Percentiles rank a stretch among this genome's conserved stretches.
phyloP scores from a whole-genome alignment of 1,284 basidiomycete genomes.

The Melampsora americana region DNA sequence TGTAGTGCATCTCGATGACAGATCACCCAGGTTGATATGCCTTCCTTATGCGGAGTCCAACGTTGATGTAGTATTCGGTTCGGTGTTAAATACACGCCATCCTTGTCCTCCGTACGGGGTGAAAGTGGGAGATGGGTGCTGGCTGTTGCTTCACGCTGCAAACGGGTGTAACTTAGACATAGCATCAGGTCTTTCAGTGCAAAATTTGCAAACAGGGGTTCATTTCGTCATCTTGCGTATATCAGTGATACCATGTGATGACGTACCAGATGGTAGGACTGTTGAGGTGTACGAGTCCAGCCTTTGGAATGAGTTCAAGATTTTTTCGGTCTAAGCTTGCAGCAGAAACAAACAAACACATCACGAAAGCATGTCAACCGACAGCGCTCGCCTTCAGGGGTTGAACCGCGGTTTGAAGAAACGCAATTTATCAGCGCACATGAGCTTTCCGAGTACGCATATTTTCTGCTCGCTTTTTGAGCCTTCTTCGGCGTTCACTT shows the following conservation, averaged over 20 bases:
- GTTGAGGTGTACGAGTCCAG: slow-evolving; percentile 30
- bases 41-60: slow-evolving; percentile 28
- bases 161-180: slow-evolving; percentile 15
- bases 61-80: slow-evolving; percentile 36
- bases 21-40: slow-evolving; percentile 34
- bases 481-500: slow-evolving; percentile 4
- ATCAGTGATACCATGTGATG: neutral
- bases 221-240: too few species aligned
- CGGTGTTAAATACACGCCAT: slow-evolving; percentile 27
- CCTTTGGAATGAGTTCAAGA: slow-evolving; percentile 35
- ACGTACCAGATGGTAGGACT: slow-evolving; percentile 28
- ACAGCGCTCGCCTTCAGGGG: neutral
- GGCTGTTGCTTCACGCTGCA: neutral
- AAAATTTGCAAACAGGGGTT: neutral
- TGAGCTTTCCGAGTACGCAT: slow-evolving; percentile 24
- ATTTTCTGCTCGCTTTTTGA: slow-evolving; percentile 12
- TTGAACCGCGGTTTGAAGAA: neutral
- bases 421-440: neutral
- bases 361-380: neutral
- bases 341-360: neutral
- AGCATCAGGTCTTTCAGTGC: slow-evolving; percentile 20
- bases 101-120: slow-evolving; percentile 7
- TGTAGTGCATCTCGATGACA: slow-evolving; percentile 34
- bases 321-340: slow-evolving; percentile 26
- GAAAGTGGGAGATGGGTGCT: neutral